These are phyloP conservation scores for Monosporascus cannonballus DNA, from an alignment of 2,329 filamentous ascomycete species.

Conservation along the genomic window DNA sequence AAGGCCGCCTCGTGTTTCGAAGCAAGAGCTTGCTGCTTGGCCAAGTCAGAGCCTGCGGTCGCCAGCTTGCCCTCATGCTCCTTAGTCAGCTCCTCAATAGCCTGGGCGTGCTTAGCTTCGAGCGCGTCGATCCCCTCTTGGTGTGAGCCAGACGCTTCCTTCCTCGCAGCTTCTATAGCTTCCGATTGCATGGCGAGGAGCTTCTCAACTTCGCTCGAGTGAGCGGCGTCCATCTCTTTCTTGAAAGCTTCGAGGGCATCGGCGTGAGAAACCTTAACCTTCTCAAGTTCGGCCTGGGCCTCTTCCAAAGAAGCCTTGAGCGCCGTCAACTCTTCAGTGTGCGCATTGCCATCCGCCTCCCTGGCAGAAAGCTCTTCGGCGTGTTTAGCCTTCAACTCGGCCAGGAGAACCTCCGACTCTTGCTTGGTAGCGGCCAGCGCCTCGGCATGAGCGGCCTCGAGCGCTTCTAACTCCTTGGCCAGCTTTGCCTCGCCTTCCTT, in stretches of 20 bases:
- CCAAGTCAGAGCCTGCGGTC: slow-evolving; percentile 19
- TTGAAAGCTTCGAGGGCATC: slow-evolving; percentile 33
- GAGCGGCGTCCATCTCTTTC: slow-evolving; percentile 33
- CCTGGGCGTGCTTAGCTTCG: slow-evolving; percentile 35
- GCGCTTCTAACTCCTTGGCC: slow-evolving; percentile 31
- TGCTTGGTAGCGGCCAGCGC: slow-evolving; percentile 36
- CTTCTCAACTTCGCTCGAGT: slow-evolving; percentile 40
- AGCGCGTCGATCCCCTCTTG: slow-evolving; percentile 21
- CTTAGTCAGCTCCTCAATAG: slow-evolving; percentile 40
- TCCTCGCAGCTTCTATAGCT: slow-evolving; percentile 36
- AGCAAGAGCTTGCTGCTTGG: slow-evolving; percentile 25
- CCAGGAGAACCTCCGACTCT: slow-evolving; percentile 32
- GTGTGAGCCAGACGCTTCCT: slow-evolving; percentile 25
- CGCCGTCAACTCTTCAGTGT: slow-evolving; percentile 30
- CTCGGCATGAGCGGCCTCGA: slow-evolving; percentile 36
- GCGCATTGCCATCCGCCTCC: slow-evolving; percentile 26
- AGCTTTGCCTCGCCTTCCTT: slow-evolving; percentile 34
- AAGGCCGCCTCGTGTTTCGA: slow-evolving; percentile 29
- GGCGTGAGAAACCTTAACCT: slow-evolving; percentile 21
- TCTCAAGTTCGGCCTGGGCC: slow-evolving; percentile 25
- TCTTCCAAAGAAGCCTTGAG: slow-evolving; percentile 28
- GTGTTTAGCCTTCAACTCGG: slow-evolving; percentile 29
- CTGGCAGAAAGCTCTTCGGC: slow-evolving; percentile 27
- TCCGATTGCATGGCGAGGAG: slow-evolving; percentile 34
- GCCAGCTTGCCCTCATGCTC: slow-evolving; percentile 22